A percentile compares a stretch with the other conserved stretches of the same genome.
Evolutionary conservation across 1,139 yeast species (phyloP).

Genomic region (Hansenula lynferdii): DNA sequence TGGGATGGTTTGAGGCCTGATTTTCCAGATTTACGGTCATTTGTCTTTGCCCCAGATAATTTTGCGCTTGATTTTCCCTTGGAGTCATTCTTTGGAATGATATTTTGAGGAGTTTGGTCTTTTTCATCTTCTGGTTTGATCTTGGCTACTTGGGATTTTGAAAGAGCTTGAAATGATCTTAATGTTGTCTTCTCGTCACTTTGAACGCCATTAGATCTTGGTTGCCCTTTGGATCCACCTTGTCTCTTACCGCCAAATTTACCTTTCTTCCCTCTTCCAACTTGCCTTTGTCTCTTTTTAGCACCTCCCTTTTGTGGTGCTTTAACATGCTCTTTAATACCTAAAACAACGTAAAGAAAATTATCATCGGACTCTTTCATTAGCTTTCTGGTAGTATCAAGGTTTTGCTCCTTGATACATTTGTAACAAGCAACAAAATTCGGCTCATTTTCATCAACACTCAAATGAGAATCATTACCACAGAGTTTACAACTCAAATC

Average conservation of each 20-base stretch:
- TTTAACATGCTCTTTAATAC: constrained; percentile 38
- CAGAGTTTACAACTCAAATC: constrained; percentile 46
- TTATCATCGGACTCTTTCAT: constrained; percentile 43
- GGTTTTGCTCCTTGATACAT: constrained; percentile 32
- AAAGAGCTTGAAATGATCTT: constrained; percentile 26
- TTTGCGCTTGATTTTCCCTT: background rate
- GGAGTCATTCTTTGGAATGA: background rate
- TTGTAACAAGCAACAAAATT: constrained; percentile 34
- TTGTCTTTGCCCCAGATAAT: no score
- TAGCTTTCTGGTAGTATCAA: constrained; percentile 22
- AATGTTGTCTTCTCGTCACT: constrained; percentile 25
- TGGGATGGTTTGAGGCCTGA: no score
- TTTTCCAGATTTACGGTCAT: no score
- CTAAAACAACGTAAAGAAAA: constrained; percentile 44
- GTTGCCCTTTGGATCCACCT: constrained; percentile 6
- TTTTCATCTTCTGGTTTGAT: constrained; percentile 19
- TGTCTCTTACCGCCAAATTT: constrained; percentile 6
- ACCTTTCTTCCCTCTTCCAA: constrained; percentile 20
- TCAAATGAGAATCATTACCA: constrained; percentile 35
- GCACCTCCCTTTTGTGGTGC: constrained; percentile 10
- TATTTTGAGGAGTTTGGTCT: background rate
- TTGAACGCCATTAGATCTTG: constrained; percentile 9
- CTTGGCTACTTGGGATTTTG: constrained; percentile 13
- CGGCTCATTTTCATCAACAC: constrained; percentile 28
- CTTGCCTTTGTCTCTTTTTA: constrained; percentile 25